Evolutionary conservation across 169 alveolate genomes (phyloP).

Genomic region (Neospora caninum): DNA sequence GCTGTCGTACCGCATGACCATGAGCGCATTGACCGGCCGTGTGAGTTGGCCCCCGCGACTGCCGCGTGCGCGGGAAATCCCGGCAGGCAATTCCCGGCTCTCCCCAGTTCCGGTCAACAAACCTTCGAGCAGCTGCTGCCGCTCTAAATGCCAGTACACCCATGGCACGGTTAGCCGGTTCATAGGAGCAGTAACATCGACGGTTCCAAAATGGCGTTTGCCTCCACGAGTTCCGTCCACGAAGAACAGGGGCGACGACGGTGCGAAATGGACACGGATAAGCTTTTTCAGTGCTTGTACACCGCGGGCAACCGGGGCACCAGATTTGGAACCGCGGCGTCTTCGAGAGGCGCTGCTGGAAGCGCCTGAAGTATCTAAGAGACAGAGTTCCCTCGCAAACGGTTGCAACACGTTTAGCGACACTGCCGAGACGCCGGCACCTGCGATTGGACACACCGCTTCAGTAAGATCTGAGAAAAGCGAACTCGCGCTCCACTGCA

Average conservation of each 20-base stretch:
- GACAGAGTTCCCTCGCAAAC: neutral
- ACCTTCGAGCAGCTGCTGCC: neutral
- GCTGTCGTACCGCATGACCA: conserved; percentile 5
- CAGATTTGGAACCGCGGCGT: neutral
- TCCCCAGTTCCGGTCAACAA: neutral
- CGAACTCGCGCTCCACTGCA: neutral
- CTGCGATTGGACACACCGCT: neutral
- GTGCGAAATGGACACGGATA: neutral
- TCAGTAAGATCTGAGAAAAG: neutral
- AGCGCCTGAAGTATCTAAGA: neutral
- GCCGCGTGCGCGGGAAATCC: neutral
- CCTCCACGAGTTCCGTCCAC: neutral
- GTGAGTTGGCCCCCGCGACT: neutral
- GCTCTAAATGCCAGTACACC: neutral
- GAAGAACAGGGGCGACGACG: neutral
- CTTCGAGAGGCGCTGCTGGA: neutral
- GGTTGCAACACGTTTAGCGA: neutral
- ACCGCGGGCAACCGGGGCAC: neutral
- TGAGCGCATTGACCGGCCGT: conserved; percentile 5
- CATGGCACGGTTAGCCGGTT: neutral
- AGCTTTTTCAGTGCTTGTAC: neutral
- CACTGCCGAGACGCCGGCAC: neutral
- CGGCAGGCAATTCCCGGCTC: neutral
- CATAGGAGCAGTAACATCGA: neutral
- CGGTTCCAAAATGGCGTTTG: neutral